Base-by-base conservation (phyloP, 768 basidiomycete genomes). In the Rhodotorula toruloides region DNA sequence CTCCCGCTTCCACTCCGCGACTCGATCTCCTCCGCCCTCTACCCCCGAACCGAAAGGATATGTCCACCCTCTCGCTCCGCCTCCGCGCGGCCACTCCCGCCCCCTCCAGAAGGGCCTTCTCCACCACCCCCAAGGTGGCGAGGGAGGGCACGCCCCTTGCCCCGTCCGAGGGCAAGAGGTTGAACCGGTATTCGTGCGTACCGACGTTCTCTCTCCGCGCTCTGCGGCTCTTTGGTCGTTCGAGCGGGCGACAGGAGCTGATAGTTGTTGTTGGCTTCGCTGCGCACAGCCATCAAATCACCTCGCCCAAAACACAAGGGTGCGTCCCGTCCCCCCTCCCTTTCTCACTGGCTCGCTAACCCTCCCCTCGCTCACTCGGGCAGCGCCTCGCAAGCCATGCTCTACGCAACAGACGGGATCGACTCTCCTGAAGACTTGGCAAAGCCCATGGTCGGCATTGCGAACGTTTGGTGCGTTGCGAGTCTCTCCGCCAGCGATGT, bases 381-480 rank as follows among this genome's bases (percentile, higher is more conserved):
- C 53, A 54, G 53, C 14, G 58, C 36, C 19, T 44, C 48, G 43
- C 74, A 94, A 90, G 96, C 96, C 40, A 98, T 99, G 96, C 81
- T 99, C 54, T 99, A 92, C 79, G 96, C 92, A n/a, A 99, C 96
- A 2, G 96, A 97, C 42, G 93, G 90, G 37, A 84, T 99, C 67
- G 80, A 82, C 32, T 79, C 74, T 22, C 88, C 94, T 70, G 83
- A 81, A 4, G 96, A 99, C 80, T 88, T 99, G 68, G 81, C 89
- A 75, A 97, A 94, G 77, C 86, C 93, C 50, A 97, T 98, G 93
- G 89, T 99, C 61, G 96, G 96, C 55, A 86, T 99, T 34, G 96
- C 86, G 16, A 94, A 91, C 72, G 88, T 99, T 42, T 99, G 96
- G 96, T 92, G 76, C 77, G 87, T 80, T 37, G 62, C 16, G 14